Base-by-base conservation (phyloP, 768 basidiomycete genomes). In the Boletus insuetus region DNA sequence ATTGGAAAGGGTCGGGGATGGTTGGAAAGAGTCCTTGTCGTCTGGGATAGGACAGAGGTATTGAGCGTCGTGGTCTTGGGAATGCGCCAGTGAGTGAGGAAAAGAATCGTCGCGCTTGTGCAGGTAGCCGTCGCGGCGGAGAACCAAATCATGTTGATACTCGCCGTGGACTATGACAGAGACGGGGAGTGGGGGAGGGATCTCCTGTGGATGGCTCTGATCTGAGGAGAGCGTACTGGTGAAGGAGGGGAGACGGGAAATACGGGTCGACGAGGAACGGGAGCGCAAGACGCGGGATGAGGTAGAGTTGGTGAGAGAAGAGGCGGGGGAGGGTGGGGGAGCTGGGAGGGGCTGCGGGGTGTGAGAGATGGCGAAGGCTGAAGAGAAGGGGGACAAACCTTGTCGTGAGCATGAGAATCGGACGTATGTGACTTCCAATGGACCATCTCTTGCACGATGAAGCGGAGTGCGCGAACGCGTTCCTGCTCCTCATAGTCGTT, bases 391-490 rank as follows among this genome's bases (percentile, higher is more conserved):
- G 24, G 3, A 0, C n/a, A 3, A 7, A 72, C 55, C 64, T 63
- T 54, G 56, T 61, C 55, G 37, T 34, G 54, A 2, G 38, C 9
- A 46, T 22, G 35, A 1, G 59, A 50, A 0, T 37, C 46, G 3
- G 40, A 29, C 0, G 49, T 40, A 2, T 60, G 49, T 2, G 64
- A 55, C 19, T 66, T 64, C 58, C 60, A 70, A 32, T 61, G 64
- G 0, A 64, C 60, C 73, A 74, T 74, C 58, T 74, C 70, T 32
- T 69, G 72, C 4, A 74, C 64, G 55, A 74, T 70, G 51, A 71
- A 73, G 20, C 66, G 65, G 52, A 75, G 68, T 0, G 74, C 61
- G 10, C 73, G 73, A 41, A 69, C 55, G 39, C 72, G 71, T 48
- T 74, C 70, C 13, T 64, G 56, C 42, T 72, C 66, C 24, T 67